Evolutionary conservation across 163 green algal genomes (phyloP), one percentile per base, ranked within the genome.

Genomic region (Scenedesmus sp.): DNA sequence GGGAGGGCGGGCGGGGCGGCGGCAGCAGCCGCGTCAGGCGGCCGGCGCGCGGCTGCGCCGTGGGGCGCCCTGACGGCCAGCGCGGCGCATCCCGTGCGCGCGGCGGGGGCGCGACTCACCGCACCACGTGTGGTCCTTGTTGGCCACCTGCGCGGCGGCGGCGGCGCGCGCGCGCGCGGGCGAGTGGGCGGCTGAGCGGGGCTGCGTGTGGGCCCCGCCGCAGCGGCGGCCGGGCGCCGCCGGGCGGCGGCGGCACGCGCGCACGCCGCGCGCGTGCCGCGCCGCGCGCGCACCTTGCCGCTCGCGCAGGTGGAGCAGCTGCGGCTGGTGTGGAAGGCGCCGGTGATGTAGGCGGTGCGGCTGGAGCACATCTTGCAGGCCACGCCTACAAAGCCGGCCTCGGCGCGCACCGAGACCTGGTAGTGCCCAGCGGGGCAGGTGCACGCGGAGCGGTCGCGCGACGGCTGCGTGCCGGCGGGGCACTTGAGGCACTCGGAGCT

Each of bases 131-230:
- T 77, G 67, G 15, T 17, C 67, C 51, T 66, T 77, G 51, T 77
- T 77, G 24, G 67, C 67, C 2, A 77, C 67, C 67, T 77, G 67
- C n/a, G n/a, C n/a, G n/a, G n/a, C n/a, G n/a, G n/a, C n/a, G n/a
- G n/a, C n/a, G n/a, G n/a, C n/a, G n/a, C n/a, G n/a, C n/a, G n/a
- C n/a, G n/a, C n/a, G n/a, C n/a, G n/a, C n/a, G n/a, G n/a, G n/a
- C n/a, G n/a, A n/a, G n/a, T n/a, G n/a, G n/a, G n/a, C n/a, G n/a
- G n/a, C n/a, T n/a, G n/a, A n/a, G n/a, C n/a, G n/a, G n/a, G n/a
- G n/a, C n/a, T n/a, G n/a, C n/a, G n/a, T n/a, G n/a, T n/a, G n/a
- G n/a, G n/a, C n/a, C n/a, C n/a, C n/a, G n/a, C n/a, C n/a, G n/a
- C n/a, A n/a, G n/a, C n/a, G n/a, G n/a, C n/a, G n/a, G n/a, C n/a